A percentile compares a stretch with the other conserved stretches of the same genome.
Evolutionary conservation across 176 grass and related monocot species (phyloP).

Genomic region (Neostapfia colusana): DNA sequence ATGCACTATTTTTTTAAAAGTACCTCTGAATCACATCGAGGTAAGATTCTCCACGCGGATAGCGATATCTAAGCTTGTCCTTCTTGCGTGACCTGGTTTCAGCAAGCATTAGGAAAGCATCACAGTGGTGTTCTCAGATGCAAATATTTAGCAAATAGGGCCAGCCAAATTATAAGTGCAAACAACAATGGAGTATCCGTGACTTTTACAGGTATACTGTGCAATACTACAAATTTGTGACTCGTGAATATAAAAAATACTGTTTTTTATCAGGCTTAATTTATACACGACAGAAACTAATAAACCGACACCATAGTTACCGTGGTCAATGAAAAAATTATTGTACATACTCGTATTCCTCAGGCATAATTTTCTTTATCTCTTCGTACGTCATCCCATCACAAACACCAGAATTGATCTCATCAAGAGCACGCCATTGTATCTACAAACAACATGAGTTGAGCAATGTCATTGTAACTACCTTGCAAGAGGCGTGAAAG

Average conservation of each 20-base stretch:
- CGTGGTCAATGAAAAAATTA: conserved; percentile 12
- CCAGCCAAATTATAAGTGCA: not conserved
- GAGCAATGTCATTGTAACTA: conserved; percentile 26
- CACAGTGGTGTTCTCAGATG: not conserved
- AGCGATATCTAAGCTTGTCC: conserved; percentile 97
- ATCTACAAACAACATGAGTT: conserved; percentile 56
- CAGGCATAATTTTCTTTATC: conserved; percentile 95
- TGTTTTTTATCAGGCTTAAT: not conserved
- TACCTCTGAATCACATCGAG: conserved; percentile 96
- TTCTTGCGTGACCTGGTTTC: conserved; percentile 80
- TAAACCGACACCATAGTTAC: not conserved
- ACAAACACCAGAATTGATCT: conserved; percentile 95
- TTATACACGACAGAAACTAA: not conserved
- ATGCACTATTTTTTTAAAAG: conserved; percentile 33
- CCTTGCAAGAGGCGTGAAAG: conserved; percentile 28
- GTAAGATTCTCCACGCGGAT: conserved; percentile 95
- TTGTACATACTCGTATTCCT: conserved; percentile 85
- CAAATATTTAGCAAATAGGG: conserved; percentile 4
- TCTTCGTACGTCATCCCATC: conserved; percentile 99
- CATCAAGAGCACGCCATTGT: conserved; percentile 99
- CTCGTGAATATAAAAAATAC: not conserved
- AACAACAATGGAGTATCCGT: not conserved
- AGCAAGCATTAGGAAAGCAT: conserved; percentile 28
- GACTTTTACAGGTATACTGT: not conserved
- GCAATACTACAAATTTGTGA: not conserved